Percentiles rank a stretch among this genome's conserved stretches.
Evolutionary conservation across 768 basidiomycete species (phyloP).

Genomic region (Agrocybe praecox): DNA sequence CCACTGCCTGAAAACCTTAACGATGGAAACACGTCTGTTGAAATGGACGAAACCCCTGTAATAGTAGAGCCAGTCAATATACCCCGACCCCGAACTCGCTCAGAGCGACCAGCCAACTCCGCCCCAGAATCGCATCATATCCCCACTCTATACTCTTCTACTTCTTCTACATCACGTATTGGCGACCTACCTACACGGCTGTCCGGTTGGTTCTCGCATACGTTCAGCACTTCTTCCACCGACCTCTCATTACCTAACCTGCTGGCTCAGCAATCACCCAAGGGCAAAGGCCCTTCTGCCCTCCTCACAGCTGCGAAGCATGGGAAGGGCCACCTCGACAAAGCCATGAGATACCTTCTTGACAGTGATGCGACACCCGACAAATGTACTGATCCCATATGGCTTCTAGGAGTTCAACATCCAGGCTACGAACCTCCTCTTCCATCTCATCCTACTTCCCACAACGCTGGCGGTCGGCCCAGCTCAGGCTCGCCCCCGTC

Average conservation of each 20-base stretch:
- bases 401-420: constrained; percentile 86
- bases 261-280: constrained; percentile 45
- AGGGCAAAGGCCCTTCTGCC: constrained; percentile 35
- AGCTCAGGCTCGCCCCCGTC: constrained; percentile 39
- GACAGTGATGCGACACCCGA: constrained; percentile 90
- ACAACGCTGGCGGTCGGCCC: neutral
- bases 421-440: constrained; percentile 64
- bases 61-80: constrained; percentile 65
- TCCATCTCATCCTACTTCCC: constrained; percentile 2
- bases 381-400: constrained; percentile 80
- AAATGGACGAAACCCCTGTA: constrained; percentile 57
- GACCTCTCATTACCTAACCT: constrained; percentile 71
- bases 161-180: constrained; percentile 53
- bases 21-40: constrained; percentile 11
- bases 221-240: constrained; percentile 70
- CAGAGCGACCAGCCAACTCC: constrained; percentile 55
- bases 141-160: constrained; percentile 43
- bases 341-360: constrained; percentile 86
- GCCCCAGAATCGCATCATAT: constrained; percentile 11
- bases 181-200: constrained; percentile 75
- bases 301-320: constrained; percentile 72
- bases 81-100: constrained; percentile 55
- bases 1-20: neutral
- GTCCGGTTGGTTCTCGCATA: constrained; percentile 82
- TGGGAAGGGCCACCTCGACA: constrained; percentile 77